Evolutionary conservation across 495 filamentous ascomycete genomes (phyloP).

Genomic region (Daldinia grandis): DNA sequence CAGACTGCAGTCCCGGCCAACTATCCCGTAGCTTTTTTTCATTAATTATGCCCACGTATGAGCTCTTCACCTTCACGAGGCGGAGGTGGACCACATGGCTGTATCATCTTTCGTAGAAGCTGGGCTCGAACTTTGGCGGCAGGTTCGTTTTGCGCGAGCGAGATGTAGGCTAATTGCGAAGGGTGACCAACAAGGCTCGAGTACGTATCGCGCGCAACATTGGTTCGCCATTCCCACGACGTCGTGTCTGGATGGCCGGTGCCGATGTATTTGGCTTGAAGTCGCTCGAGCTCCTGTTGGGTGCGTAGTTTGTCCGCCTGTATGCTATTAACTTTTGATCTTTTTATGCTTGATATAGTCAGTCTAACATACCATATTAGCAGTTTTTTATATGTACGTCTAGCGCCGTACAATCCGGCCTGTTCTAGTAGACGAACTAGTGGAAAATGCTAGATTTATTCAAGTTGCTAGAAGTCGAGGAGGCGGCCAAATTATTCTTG

Average conservation of each 20-base stretch:
- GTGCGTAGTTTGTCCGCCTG: conserved; percentile 97
- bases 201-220: conserved; percentile 86
- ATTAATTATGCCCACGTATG: conserved; percentile 15
- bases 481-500: neutral
- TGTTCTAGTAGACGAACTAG: neutral
- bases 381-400: neutral
- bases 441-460: neutral
- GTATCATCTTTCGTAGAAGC: conserved; percentile 93
- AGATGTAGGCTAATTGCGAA: conserved; percentile 86
- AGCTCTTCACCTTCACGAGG: conserved; percentile 63
- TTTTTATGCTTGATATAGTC: neutral
- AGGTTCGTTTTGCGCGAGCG: conserved; percentile 84
- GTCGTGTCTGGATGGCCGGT: conserved; percentile 99
- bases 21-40: neutral
- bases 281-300: conserved; percentile 93
- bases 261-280: conserved; percentile 92
- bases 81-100: conserved; percentile 86
- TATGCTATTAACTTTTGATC: conserved; percentile 13
- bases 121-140: conserved; percentile 78
- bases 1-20: neutral
- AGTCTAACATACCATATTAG: conserved; percentile 31
- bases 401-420: neutral
- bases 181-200: conserved; percentile 90
- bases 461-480: neutral
- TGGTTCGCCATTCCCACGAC: conserved; percentile 92